Evolutionary conservation across 805 yeast species (phyloP).

Genomic region (Gaillardinia entomophila): DNA sequence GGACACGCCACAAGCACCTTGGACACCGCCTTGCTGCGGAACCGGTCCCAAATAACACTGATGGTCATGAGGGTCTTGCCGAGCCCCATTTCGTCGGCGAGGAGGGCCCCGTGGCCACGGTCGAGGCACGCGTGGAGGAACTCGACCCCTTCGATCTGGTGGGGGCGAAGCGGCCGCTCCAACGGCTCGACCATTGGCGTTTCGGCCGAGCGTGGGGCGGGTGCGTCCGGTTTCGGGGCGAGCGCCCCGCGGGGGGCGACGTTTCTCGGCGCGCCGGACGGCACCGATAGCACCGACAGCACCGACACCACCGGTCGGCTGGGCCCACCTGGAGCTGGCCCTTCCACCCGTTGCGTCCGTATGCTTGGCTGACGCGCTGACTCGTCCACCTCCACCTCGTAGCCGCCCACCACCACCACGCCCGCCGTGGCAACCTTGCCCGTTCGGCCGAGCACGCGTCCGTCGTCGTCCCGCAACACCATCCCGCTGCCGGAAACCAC

Average conservation of each 20-base stretch:
- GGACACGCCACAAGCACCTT: conserved; percentile 85
- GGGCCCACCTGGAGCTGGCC: too few relatives aligned
- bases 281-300: neutral
- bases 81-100: conserved; percentile 97
- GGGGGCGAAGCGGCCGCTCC: conserved; percentile 51
- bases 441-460: conserved; percentile 14
- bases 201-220: neutral
- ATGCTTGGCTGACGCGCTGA: neutral
- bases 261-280: neutral
- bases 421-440: conserved; percentile 3
- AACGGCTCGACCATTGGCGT: too few relatives aligned
- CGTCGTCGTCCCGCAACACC: conserved; percentile 24
- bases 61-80: conserved; percentile 85
- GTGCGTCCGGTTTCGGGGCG: conserved; percentile 5
- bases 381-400: conserved; percentile 57
- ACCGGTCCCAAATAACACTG: conserved; percentile 73
- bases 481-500: conserved; percentile 20
- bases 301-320: neutral
- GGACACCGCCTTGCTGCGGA: conserved; percentile 59
- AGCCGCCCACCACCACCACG: conserved; percentile 45
- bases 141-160: conserved; percentile 78
- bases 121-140: conserved; percentile 80
- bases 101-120: conserved; percentile 74
- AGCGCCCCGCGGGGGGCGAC: neutral
- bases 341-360: too few relatives aligned